Evolutionary conservation across 345 rosid species (phyloP).

Genomic region (Rhodamnia rubescens): DNA sequence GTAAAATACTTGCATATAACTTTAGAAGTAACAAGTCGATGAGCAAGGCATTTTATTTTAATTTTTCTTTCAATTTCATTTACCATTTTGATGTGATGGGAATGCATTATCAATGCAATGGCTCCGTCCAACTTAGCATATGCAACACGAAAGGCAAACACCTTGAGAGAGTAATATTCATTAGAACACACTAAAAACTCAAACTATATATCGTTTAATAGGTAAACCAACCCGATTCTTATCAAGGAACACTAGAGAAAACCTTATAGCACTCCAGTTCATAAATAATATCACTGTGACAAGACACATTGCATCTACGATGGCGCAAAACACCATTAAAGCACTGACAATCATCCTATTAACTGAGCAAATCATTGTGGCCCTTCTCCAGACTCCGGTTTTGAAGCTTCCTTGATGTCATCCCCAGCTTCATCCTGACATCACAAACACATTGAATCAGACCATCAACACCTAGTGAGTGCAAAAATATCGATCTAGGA

Average conservation of each 20-base stretch:
- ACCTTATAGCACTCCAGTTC: background rate
- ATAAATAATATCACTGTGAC: constrained; percentile 20
- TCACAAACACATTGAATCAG: background rate
- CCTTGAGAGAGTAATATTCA: background rate
- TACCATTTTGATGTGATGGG: background rate
- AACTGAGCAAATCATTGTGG: constrained; percentile 26
- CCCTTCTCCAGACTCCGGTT: constrained; percentile 49
- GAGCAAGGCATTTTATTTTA: no score
- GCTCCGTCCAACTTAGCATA: background rate
- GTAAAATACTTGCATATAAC: no score
- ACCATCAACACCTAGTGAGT: no score
- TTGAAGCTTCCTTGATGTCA: constrained; percentile 82
- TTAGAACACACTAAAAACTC: background rate
- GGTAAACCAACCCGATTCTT: background rate
- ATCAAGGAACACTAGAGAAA: background rate
- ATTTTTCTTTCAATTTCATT: no score
- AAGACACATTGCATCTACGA: constrained; percentile 22
- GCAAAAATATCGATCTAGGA: background rate
- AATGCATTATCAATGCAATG: background rate
- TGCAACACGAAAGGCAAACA: background rate
- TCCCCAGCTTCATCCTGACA: constrained; percentile 55
- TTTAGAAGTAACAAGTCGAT: no score
- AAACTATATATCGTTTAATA: no score
- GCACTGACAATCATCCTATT: constrained; percentile 13
- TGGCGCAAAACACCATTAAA: constrained; percentile 10